Evolutionary conservation across 768 basidiomycete genomes (phyloP).

Genomic region (Auriscalpium orientale): DNA sequence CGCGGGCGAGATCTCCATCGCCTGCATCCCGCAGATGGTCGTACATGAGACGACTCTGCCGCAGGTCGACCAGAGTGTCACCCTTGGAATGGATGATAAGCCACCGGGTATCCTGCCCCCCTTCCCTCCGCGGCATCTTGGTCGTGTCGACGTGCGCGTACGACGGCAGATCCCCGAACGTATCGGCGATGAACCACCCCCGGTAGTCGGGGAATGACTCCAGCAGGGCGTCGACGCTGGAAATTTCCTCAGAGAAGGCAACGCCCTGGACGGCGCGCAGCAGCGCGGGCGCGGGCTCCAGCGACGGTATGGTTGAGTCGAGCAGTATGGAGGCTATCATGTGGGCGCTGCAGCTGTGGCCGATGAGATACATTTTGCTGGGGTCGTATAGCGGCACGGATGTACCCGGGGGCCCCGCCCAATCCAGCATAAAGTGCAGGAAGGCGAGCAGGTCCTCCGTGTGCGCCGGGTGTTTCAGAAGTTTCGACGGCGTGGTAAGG

Average conservation of each 20-base stretch:
- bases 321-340: slow-evolving; percentile 70
- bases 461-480: slow-evolving; percentile 64
- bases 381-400: slow-evolving; percentile 30
- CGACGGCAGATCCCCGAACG: slow-evolving; percentile 47
- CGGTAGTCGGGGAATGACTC: too few species aligned
- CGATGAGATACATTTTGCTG: slow-evolving; percentile 47
- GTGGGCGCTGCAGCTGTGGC: slow-evolving; percentile 80
- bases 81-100: slow-evolving; percentile 67
- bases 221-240: slow-evolving; percentile 62
- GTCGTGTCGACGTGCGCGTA: slow-evolving; percentile 45
- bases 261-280: too few species aligned
- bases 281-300: too few species aligned
- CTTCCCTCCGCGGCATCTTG: slow-evolving; percentile 30
- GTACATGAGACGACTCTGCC: slow-evolving; percentile 52
- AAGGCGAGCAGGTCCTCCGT: too few species aligned
- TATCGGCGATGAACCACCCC: slow-evolving; percentile 65
- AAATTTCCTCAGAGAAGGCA: slow-evolving; percentile 72
- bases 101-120: slow-evolving; percentile 44
- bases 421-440: slow-evolving; percentile 47
- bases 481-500: slow-evolving; percentile 41
- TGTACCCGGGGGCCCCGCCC: too few species aligned
- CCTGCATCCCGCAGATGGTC: slow-evolving; percentile 38
- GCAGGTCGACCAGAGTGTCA: slow-evolving; percentile 57
- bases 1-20: slow-evolving; percentile 17
- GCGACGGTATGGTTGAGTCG: slow-evolving; percentile 37